Base-by-base conservation (phyloP, 31 red algal species). In the Odonthalia washingtoniensis region DNA sequence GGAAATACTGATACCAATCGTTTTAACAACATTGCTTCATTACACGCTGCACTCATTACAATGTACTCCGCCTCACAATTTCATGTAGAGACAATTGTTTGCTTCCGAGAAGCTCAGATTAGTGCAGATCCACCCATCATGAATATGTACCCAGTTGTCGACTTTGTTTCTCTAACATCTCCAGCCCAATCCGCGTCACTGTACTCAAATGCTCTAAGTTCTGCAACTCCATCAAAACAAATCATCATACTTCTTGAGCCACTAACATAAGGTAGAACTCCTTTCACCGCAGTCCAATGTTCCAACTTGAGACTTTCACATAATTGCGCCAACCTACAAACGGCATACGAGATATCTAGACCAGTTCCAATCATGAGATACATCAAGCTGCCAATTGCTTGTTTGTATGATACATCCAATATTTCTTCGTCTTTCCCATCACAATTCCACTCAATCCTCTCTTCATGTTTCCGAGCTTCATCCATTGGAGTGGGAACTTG, bases 311-410 rank as follows among this genome's bases (percentile, higher is more conserved):
- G 67, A 31, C 31, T 52, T 39, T 79, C 63, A 27, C 62, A 33
- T 68, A 46, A 88, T 44, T 70, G 49, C 3, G 57, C 35, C 27
- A 88, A 40, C 41, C 40, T 43, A 5, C 2, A 79, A 31, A 88
- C 85, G 42, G 44, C 72, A 52, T 63, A 88, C 16, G 63, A 44
- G 32, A 88, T 79, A 70, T 88, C 72, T 27, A 62, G 85, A 3
- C 39, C 74, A 6, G 75, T 80, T 40, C 35, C 75, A 4, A 79
- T 72, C 37, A 65, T 65, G 42, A 88, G 2, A 35, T 88, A 88
- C 73, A 88, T 88, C 33, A 88, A 4, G 69, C 60, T 77, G 30
- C 74, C 73, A 70, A 88, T 80, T 27, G 4, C 73, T 33, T 78
- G 45, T 33, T 74, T 26, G 74, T 88, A 80, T 1, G 63, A 28